Conservation (phyloP, 257 asterid species). For the Ehretia macrophylla region DNA sequence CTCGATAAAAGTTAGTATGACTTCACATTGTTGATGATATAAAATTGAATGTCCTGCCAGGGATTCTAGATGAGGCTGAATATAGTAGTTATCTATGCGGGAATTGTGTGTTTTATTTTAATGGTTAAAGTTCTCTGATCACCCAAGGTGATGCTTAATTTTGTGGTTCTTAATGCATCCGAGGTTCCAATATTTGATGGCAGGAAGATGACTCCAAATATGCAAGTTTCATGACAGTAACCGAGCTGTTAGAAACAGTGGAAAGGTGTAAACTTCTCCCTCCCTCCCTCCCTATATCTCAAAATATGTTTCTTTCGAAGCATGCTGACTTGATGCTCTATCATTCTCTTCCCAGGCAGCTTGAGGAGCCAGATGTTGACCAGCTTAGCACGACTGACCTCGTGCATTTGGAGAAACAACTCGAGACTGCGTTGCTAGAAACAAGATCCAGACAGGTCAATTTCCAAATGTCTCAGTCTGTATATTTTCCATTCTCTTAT, state of each 20-base stretch:
- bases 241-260: conserved; percentile 39
- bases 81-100: no score
- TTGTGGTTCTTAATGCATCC: background rate
- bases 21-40: background rate
- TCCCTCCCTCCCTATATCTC: background rate
- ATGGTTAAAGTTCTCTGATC: no score
- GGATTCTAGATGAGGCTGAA: no score
- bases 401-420: conserved; percentile 41
- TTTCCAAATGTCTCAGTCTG: no score
- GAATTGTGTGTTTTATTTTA: background rate
- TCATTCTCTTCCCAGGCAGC: conserved; percentile 24
- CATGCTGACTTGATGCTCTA: background rate
- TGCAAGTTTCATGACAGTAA: conserved; percentile 24
- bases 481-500: no score
- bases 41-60: no score
- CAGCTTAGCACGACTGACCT: conserved; percentile 39
- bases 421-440: conserved; percentile 41
- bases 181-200: conserved; percentile 7
- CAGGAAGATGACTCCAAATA: conserved; percentile 28
- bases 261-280: conserved; percentile 35
- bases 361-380: conserved; percentile 31
- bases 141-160: background rate
- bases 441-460: conserved; percentile 42
- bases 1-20: background rate
- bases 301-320: background rate